Base-by-base conservation (phyloP, 1,139 yeast species). In the Zygosaccharomyces sapae region DNA sequence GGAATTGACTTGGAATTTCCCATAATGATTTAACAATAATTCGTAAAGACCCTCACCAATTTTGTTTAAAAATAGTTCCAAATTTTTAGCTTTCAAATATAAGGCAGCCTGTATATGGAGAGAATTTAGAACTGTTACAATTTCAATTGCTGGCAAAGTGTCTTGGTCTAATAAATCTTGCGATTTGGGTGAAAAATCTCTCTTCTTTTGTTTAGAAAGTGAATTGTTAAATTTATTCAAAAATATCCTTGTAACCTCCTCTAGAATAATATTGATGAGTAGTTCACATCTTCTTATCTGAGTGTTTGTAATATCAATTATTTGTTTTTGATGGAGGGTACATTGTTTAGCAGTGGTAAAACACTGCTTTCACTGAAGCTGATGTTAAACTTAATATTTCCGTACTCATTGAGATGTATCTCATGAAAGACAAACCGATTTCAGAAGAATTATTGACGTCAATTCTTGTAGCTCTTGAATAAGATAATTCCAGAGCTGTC, bases 1-100 rank as follows among this genome's bases (percentile, higher is more conserved):
- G 2, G 89, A 81, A 57, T 80, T 86, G 50, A 89, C 87, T 33
- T 80, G 79, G 62, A 80, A 86, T 59, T 82, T 85, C 54, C 83
- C 83, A 61, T 84, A 83, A 63, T 90, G 97, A 25, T 76, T 80
- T 54, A 88, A 71, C 44, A 90, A 68, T 44, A 79, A 72, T 38
- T 75, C 74, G 57, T 85, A 74, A 43, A 87, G 74, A 24, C 73
- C 75, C 50, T 73, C 68, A 1, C 96, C 95, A 10, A 86, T 70
- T 49, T 79, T 81, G 13, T 70, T 67, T 49, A 86, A 66, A 13
- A 83, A 74, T 35, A 73, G 71, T 25, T 69, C 71, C 45, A 82
- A 67, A 57, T 86, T 86, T 8, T 72, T 69, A 33, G 77, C 78
- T 52, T 75, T 77, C 50, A 85, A 67, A 33, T 74, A 68, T 8